Base-by-base conservation (phyloP, 129 eudicot genomes). In the Escallonia herrerae region DNA sequence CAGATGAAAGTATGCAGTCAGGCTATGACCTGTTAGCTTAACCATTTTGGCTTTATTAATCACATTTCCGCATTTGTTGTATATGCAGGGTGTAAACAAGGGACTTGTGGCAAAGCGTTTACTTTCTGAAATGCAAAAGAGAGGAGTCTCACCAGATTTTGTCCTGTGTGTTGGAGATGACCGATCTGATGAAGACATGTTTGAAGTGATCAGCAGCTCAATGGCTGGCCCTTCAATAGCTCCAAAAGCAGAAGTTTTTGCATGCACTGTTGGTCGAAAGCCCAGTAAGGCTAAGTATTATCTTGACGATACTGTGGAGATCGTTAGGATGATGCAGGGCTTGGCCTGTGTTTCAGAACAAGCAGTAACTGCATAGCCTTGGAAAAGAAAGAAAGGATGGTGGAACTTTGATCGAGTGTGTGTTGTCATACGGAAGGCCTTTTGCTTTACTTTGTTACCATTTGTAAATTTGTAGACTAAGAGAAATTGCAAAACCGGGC, bases 161-260 rank as follows among this genome's bases (percentile, higher is more conserved):
- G 91, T 90, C 50, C 66, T 90, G 42, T 90, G 97, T 61, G 81
- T 90, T 9, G 97, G 97, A n/a, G 97, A 90, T 40, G 97, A 90
- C 46, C 58, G 97, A 49, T 90, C 97, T 0, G 97, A 90, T 63
- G 97, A 90, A 79, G 95, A 90, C 66, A 90, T 90, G 95, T 90
- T 90, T 50, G 96, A 88, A 77, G 96, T 88, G 60, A 84, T 88
- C 2, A 80, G 69, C 0, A 80, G 86, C 79, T 72, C 88, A 22
- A 62, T 76, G 10, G 75, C 78, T 0, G 91, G 89, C 10, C 86
- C 83, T 42, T 72, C 79, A 38, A 84, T 88, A 11, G 86, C 86
- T 64, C 82, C 82, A 4, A 70, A 57, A 15, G 89, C 96, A 3
- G 91, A 84, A 66, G 84, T 88, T 33, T 88, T 88, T 58, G 96